phyloP scores from a whole-genome alignment of 176 grass and related monocot genomes.

The Oryza longistaminata region DNA sequence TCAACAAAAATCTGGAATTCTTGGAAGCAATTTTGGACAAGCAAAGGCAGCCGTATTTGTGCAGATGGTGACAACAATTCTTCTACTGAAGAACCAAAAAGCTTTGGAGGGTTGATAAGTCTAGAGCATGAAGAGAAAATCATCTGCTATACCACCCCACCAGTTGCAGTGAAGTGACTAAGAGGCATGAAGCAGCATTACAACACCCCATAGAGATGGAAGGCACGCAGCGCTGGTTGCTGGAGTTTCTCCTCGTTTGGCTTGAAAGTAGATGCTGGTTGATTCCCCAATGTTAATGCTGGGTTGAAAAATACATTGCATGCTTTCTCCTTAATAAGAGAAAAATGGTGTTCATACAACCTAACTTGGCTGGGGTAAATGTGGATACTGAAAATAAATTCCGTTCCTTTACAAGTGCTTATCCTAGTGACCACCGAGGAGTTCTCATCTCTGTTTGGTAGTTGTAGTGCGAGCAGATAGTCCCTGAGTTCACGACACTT shows the following conservation, averaged over 20 bases:
- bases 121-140: constrained; percentile 53
- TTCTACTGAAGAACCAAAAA: constrained; percentile 40
- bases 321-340: constrained; percentile 38
- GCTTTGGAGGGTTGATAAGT: constrained; percentile 31
- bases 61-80: constrained; percentile 2
- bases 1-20: constrained; percentile 33
- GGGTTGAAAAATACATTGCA: constrained; percentile 52
- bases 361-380: constrained; percentile 9
- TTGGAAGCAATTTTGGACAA: constrained; percentile 9
- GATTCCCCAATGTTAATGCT: constrained; percentile 49
- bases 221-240: constrained; percentile 22
- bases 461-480: constrained; percentile 62
- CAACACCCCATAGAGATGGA: constrained; percentile 23
- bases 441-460: constrained; percentile 66
- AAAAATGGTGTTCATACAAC: constrained; percentile 39
- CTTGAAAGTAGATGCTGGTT: constrained; percentile 75
- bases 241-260: constrained; percentile 30
- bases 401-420: constrained; percentile 27
- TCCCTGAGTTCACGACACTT: constrained; percentile 19
- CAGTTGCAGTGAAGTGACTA: constrained; percentile 25
- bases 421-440: constrained; percentile 52
- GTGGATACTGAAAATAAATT: background rate
- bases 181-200: constrained; percentile 34
- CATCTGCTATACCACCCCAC: constrained; percentile 16
- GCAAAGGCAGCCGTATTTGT: background rate